Evolutionary conservation across 2,329 filamentous ascomycete species (phyloP), one percentile per base, ranked within the genome.

Genomic region (Aureobasidium pullulans): DNA sequence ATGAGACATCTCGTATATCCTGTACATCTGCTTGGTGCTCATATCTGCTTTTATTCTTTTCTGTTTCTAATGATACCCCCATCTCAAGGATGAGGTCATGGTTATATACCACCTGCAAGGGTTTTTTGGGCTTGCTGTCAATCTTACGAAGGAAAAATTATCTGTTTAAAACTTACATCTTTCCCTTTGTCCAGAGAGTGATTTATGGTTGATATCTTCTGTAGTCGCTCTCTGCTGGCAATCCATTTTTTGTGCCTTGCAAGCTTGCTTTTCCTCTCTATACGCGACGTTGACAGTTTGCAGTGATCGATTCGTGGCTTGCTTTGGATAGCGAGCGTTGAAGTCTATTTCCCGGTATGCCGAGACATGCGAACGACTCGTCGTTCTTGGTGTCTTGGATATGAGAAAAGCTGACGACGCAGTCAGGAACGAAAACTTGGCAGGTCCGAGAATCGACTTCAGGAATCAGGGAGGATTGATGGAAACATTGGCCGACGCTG

Each of bases 111-210:
- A 13, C 28, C 15, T 54, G 37, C 50, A 43, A 42, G 39, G 48
- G 47, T 36, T 56, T 42, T 60, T 60, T 43, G 58, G 58, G 42
- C 31, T 60, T 60, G 58, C 49, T 54, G 58, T 54, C 49, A 60
- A 56, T 9, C 34, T 32, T 15, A 50, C 47, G 32, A 50, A 32
- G 29, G 47, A 37, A 34, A 19, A 19, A 37, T 13, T 11, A 32
- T 40, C 13, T 42, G 13, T 7, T 42, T n/a, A 46, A 29, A 46
- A 46, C 7, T 16, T 29, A 29, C 11, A 6, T 29, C 19, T 13
- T 13, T 29, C 36, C 15, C 39, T 40, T 36, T 19, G 13, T 32
- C 13, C 28, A 34, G 8, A 56, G 54, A 11, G 19, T n/a, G 29
- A 10, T 15, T 7, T 19, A 13, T 47, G 31, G 28, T 44, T 34